Percentiles rank a stretch among this genome's conserved stretches.
phyloP scores from a whole-genome alignment of 768 basidiomycete genomes.

The Phlebiopsis gigantea region DNA sequence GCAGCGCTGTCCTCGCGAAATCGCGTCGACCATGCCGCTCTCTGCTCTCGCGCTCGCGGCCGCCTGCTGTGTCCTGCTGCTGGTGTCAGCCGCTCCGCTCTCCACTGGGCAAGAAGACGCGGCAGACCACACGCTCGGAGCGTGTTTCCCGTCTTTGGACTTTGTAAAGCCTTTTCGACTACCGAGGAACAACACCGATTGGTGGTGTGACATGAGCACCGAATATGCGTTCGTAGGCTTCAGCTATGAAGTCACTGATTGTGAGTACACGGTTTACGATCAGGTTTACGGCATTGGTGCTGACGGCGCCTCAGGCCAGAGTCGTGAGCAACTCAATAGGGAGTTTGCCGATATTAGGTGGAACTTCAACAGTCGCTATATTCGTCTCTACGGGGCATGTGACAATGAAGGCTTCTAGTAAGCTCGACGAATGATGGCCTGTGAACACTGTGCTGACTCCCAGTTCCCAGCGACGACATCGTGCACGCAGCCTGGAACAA shows the following conservation, averaged over 20 bases:
- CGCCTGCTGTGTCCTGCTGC: background rate
- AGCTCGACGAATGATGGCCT: background rate
- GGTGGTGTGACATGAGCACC: conserved; percentile 54
- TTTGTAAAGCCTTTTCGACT: conserved; percentile 51
- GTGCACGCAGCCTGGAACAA: conserved; percentile 64
- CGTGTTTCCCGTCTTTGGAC: conserved; percentile 35
- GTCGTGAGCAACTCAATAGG: conserved; percentile 36
- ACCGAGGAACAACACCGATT: conserved; percentile 29
- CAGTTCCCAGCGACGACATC: conserved; percentile 45
- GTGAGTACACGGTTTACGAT: background rate
- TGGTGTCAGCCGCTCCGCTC: conserved; percentile 5
- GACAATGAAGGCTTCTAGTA: conserved; percentile 37
- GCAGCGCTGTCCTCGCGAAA: conserved; percentile 5
- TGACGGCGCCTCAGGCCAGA: conserved; percentile 43
- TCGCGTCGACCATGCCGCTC: conserved; percentile 10
- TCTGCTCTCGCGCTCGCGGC: background rate
- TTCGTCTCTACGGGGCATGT: conserved; percentile 41
- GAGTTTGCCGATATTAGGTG: conserved; percentile 57
- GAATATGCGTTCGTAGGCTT: conserved; percentile 79
- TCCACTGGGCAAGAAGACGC: background rate
- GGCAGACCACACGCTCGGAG: background rate
- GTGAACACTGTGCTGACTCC: background rate
- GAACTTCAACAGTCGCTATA: conserved; percentile 57
- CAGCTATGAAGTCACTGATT: conserved; percentile 55
- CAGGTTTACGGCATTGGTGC: background rate